Evolutionary conservation across 805 yeast genomes (phyloP).

Genomic region (Yarrowia sp.): DNA sequence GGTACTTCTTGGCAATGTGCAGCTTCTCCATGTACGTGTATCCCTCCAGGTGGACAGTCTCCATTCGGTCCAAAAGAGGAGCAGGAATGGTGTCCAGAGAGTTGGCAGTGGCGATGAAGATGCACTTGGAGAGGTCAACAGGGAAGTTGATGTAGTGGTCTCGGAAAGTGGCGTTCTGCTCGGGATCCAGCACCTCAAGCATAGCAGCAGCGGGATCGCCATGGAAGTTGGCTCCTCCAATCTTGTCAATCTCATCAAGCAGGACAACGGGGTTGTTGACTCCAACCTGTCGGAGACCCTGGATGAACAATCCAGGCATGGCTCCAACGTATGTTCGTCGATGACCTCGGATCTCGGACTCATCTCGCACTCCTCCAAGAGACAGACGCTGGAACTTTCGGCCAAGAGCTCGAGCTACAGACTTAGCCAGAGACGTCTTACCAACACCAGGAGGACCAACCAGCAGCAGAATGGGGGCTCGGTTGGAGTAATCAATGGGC

Average conservation of each 20-base stretch:
- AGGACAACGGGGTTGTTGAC: slow-evolving; percentile 80
- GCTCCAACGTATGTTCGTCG: slow-evolving; percentile 90
- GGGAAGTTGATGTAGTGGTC: slow-evolving; percentile 89
- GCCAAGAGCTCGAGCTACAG: slow-evolving; percentile 71
- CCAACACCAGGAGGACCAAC: slow-evolving; percentile 97
- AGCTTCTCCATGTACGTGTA: slow-evolving; percentile 76
- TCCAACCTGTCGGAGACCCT: slow-evolving; percentile 70
- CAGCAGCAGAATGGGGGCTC: slow-evolving; percentile 65
- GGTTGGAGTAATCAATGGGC: slow-evolving; percentile 41
- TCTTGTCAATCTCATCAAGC: slow-evolving; percentile 82
- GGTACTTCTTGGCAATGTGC: slow-evolving; percentile 63
- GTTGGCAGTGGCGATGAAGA: slow-evolving; percentile 85
- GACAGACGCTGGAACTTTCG: slow-evolving; percentile 77
- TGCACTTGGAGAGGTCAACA: slow-evolving; percentile 72
- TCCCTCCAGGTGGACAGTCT: slow-evolving; percentile 72
- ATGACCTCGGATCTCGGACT: slow-evolving; percentile 87
- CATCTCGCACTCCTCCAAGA: slow-evolving; percentile 84
- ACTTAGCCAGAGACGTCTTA: slow-evolving; percentile 80
- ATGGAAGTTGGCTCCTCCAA: slow-evolving; percentile 52
- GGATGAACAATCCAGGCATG: slow-evolving; percentile 81
- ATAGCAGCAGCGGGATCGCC: slow-evolving; percentile 92
- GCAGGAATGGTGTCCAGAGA: slow-evolving; percentile 66
- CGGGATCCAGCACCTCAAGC: slow-evolving; percentile 86
- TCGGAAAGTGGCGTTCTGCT: slow-evolving; percentile 70
- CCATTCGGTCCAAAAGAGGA: slow-evolving; percentile 82